phyloP scores from a whole-genome alignment of 371 early-diverging fungal species.

The Gilbertella persicaria region DNA sequence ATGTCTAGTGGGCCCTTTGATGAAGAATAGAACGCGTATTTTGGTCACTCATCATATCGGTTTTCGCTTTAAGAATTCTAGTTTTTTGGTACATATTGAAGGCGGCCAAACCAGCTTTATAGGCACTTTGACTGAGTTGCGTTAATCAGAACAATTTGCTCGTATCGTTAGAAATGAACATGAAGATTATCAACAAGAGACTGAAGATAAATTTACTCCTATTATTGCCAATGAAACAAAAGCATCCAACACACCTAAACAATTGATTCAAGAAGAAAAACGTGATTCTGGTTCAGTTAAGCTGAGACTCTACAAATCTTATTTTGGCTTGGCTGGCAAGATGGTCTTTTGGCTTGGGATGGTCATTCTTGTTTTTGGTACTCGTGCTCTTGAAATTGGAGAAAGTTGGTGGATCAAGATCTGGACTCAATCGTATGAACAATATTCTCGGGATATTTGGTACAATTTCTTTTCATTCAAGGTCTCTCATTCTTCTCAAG shows the following conservation, averaged over 20 bases:
- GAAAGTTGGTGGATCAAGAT: constrained; percentile 35
- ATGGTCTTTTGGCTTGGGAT: constrained; percentile 49
- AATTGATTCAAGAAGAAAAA: constrained; percentile 45
- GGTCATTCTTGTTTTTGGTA: constrained; percentile 42
- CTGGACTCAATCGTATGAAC: constrained; percentile 28
- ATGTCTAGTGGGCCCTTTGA: constrained; percentile 67
- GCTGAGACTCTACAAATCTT: constrained; percentile 57
- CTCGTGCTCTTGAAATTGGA: constrained; percentile 46
- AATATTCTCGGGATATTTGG: background rate
- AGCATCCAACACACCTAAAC: constrained; percentile 27
- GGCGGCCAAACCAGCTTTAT: constrained; percentile 56
- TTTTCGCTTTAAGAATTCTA: constrained; percentile 60
- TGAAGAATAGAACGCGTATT: constrained; percentile 75
- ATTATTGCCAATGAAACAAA: constrained; percentile 35
- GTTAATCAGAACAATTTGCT: constrained; percentile 21
- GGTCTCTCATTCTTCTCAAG: constrained; percentile 24
- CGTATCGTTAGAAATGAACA: constrained; percentile 12
- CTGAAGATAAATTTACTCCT: constrained; percentile 15
- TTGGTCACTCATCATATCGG: constrained; percentile 87
- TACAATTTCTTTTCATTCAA: background rate
- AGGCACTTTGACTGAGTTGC: constrained; percentile 50
- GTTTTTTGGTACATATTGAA: constrained; percentile 11
- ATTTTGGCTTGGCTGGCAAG: constrained; percentile 68
- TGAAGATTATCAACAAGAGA: constrained; percentile 3
- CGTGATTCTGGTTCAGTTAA: constrained; percentile 57